Evolutionary conservation across 495 filamentous ascomycete species (phyloP), one percentile per base, ranked within the genome.

Genomic region (Wilcoxina mikolae): DNA sequence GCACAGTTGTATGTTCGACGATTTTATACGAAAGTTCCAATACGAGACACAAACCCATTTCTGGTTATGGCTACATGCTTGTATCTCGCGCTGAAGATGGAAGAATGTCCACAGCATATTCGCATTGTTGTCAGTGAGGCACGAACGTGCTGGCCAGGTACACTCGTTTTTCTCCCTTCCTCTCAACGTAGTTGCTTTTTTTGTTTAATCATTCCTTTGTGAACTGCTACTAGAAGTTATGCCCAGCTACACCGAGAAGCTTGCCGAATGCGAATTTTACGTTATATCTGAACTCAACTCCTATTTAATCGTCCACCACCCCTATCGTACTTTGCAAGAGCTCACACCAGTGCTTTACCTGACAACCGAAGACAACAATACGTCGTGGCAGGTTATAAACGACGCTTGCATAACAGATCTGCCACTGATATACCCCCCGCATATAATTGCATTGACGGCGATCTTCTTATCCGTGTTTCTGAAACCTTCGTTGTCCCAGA

Each of bases 81-180:
- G 56, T 98, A 98, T 69, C 74, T 98, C 29, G 91, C 93, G 45
- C 94, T 88, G 71, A 98, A 98, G 70, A 95, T 94, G 85, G 91
- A 98, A 68, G 91, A 98, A 69, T 90, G 82, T 58, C 93, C 91
- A 25, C 89, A 95, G 68, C 93, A 98, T 68, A 96, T 98, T 56
- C 77, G 90, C 28, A 76, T 89, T 47, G 78, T 98, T 41, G 80
- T 88, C 1, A 79, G 76, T 3, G 90, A 98, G 68, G 86, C 89
- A 3, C 78, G 87, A n/a, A 75, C 78, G 46, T 71, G 89, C 39
- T 98, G 88, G 87, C 84, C 87, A 64, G 81, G 85, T 82, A 75
- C 56, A 49, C 53, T 27, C 48, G 60, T 35, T 56, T 49, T 56
- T 3, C 64, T 56, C 50, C 59, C 53, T n/a, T 49, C 56, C 58